Percentiles rank a stretch among this genome's conserved stretches.
Conservation (phyloP, 2,329 filamentous ascomycete genomes). For the Phaeosphaeriaceae sp. region DNA sequence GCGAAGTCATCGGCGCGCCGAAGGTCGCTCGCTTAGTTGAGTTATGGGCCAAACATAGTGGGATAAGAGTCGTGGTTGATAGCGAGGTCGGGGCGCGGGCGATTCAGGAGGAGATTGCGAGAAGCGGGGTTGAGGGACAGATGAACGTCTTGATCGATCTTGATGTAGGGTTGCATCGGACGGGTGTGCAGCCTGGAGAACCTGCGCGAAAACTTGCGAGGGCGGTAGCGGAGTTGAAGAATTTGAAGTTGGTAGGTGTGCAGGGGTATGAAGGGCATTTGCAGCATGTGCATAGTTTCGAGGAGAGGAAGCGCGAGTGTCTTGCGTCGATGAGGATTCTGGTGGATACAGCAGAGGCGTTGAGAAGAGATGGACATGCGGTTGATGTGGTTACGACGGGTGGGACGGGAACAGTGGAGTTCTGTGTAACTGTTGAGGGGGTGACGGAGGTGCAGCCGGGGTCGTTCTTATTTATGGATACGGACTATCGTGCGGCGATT, state of each 20-base stretch:
- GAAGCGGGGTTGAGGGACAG: slow-evolving; percentile 44
- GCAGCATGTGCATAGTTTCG: slow-evolving; percentile 57
- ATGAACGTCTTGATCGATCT: slow-evolving; percentile 57
- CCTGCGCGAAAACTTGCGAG: slow-evolving; percentile 50
- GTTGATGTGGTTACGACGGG: slow-evolving; percentile 61
- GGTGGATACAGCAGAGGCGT: slow-evolving; percentile 51
- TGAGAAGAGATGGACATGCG: slow-evolving; percentile 52
- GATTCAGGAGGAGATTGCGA: slow-evolving; percentile 53
- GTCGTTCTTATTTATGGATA: slow-evolving; percentile 65
- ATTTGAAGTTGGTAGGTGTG: slow-evolving; percentile 57
- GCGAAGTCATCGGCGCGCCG: slow-evolving; percentile 57
- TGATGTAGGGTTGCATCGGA: slow-evolving; percentile 60
- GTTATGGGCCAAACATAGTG: slow-evolving; percentile 49
- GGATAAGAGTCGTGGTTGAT: slow-evolving; percentile 58
- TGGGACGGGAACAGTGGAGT: slow-evolving; percentile 61
- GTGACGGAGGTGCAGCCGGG: slow-evolving; percentile 64
- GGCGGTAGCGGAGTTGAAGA: slow-evolving; percentile 46
- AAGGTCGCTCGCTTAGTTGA: slow-evolving; percentile 58
- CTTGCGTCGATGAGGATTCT: slow-evolving; percentile 56
- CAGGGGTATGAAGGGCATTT: slow-evolving; percentile 63
- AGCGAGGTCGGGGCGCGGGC: slow-evolving; percentile 54
- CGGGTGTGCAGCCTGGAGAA: slow-evolving; percentile 55
- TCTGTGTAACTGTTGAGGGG: slow-evolving; percentile 59
- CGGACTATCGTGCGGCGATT: slow-evolving; percentile 62
- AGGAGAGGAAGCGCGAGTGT: slow-evolving; percentile 53